Base-by-base conservation (phyloP, 305 asterid genomes). In the Nicotiana rustica region DNA sequence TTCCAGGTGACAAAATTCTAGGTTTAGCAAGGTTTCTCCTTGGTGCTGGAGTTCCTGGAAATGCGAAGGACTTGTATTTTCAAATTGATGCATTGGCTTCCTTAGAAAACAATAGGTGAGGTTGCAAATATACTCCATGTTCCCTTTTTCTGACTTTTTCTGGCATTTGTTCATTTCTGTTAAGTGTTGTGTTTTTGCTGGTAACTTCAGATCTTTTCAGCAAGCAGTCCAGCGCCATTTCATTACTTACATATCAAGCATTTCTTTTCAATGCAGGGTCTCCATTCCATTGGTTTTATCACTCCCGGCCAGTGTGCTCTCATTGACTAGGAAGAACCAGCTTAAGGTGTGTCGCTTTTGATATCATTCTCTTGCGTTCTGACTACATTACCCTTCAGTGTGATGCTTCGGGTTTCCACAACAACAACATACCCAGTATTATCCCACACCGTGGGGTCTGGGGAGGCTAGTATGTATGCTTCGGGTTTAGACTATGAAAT, bases 261-360 rank as follows among this genome's bases (percentile, higher is more conserved):
- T 59, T 79, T 75, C 9, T 29, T 77, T 36, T 81, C 79, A 75
- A 75, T 83, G 36, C 92, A 96, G 99, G 92, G 92, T 92, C 79
- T 90, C 93, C n/a, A 79, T 90, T 87, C 99, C 99, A 84, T 89
- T 96, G 88, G 91, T 96, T 87, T 86, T 92, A 84, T 96, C 98
- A 65, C 90, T 94, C 82, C 97, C 98, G 6, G 89, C 95, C 61
- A 88, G 95, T 67, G 96, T 96, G 83, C 90, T 93, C 80, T 96
- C 98, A 14, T 85, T 87, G 81, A 91, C 95, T 85, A 89, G 85
- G 88, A 93, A 91, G 70, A 97, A 94, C 87, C 92, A 91, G 79
- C 92, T 96, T 81, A 93, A 94, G 99, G 99, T 94, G 86, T 35
- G 89, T 21, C 59, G 35, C 71, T 80, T 78, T 75, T 75, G 4